phyloP scores from a whole-genome alignment of 164 flowering plant species.

The Piper betle region DNA sequence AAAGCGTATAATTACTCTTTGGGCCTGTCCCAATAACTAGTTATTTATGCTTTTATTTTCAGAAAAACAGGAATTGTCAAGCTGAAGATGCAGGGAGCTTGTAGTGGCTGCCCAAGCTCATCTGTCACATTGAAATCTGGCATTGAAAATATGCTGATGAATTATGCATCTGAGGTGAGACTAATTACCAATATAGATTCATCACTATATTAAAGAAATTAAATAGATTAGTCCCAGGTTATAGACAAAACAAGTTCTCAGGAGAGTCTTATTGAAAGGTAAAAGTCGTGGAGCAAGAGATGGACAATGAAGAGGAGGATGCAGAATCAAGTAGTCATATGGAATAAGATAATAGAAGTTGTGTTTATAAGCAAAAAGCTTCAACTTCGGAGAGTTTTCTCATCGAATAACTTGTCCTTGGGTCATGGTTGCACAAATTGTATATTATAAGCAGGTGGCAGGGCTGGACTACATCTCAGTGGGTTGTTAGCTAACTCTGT shows the following conservation, averaged over 20 bases:
- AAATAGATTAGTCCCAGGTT: neutral
- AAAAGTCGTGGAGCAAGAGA: constrained; percentile 73
- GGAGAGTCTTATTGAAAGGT: constrained; percentile 26
- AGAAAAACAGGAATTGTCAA: constrained; percentile 86
- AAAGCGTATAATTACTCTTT: no score
- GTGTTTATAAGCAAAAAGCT: neutral
- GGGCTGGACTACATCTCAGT: no score
- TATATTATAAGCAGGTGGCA: no score
- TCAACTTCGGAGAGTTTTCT: neutral
- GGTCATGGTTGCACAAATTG: no score
- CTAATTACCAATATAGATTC: neutral
- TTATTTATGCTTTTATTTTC: neutral
- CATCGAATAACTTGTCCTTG: neutral
- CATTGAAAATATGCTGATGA: constrained; percentile 97
- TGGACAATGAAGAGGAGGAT: constrained; percentile 51
- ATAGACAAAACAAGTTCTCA: neutral
- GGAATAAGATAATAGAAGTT: constrained; percentile 9
- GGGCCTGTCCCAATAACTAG: no score
- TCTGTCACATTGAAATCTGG: constrained; percentile 97
- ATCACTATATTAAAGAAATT: neutral
- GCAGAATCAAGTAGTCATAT: constrained; percentile 20
- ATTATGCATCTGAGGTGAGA: constrained; percentile 87
- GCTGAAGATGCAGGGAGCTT: constrained; percentile 93
- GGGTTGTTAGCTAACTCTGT: no score
- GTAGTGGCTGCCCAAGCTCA: constrained; percentile 98